Evolutionary conservation across 805 yeast genomes (phyloP).

Genomic region (Citeromyces matritensis): DNA sequence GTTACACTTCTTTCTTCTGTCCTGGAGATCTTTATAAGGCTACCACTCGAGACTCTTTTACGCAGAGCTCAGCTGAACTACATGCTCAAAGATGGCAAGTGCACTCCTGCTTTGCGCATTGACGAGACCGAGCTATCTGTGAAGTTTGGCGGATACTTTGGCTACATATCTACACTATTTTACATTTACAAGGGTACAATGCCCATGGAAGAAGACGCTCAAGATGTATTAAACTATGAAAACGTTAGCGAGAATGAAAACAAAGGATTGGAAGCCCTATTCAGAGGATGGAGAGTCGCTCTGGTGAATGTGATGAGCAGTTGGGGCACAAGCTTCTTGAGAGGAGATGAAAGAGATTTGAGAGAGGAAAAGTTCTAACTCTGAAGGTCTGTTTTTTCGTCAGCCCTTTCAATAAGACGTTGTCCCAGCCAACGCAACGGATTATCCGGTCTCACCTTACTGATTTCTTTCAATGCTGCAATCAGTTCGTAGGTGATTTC

Average conservation of each 20-base stretch:
- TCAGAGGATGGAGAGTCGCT: constrained; percentile 90
- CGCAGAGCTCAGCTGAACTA: constrained; percentile 72
- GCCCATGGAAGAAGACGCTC: constrained; percentile 11
- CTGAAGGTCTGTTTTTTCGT: constrained; percentile 2
- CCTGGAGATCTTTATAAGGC: constrained; percentile 53
- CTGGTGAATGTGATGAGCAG: constrained; percentile 64
- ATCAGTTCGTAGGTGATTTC: constrained; percentile 28
- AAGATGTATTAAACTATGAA: constrained; percentile 11
- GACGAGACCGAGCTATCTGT: constrained; percentile 38
- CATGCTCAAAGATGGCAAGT: constrained; percentile 22
- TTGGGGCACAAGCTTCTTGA: constrained; percentile 60
- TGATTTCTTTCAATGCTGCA: constrained; percentile 23
- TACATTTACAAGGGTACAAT: constrained; percentile 22
- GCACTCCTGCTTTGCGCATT: constrained; percentile 28
- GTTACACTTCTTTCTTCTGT: constrained; percentile 46
- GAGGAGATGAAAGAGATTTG: constrained; percentile 29
- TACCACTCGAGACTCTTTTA: constrained; percentile 80
- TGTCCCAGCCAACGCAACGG: constrained; percentile 24
- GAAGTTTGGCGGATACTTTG: constrained; percentile 37
- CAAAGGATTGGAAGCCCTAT: constrained; percentile 34
- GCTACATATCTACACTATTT: constrained; percentile 39
- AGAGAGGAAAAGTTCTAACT: constrained; percentile 22
- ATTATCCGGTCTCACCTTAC: constrained; percentile 19
- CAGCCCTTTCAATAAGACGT: constrained; percentile 13
- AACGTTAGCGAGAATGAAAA: constrained; percentile 12